Evolutionary conservation across 2,329 filamentous ascomycete species (phyloP), one percentile per base, ranked within the genome.

Genomic region (Teratosphaeria epicoccoides): DNA sequence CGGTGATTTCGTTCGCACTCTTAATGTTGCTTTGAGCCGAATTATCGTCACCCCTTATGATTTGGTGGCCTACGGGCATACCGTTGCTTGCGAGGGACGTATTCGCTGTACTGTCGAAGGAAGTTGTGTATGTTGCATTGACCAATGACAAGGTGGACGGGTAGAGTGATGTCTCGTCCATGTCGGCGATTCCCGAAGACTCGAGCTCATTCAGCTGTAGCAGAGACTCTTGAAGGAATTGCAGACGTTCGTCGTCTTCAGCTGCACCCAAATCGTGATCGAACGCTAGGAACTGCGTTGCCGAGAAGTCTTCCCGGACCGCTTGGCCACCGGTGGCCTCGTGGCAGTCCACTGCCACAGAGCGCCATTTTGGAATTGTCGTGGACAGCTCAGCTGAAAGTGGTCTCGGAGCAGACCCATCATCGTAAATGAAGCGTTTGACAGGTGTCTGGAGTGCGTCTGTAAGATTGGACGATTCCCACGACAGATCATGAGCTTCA

Each of bases 141-240:
- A n/a, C 58, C 50, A 28, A 54, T 51, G 65, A 57, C n/a, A 23
- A 25, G 23, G 46, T 28, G 24, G 46, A 28, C 11, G 46, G 25
- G 22, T 25, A 48, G 22, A 28, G 28, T 4, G 26, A 33, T 25
- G n/a, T 59, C 11, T 59, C 55, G 17, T 57, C 50, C 10, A 59
- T 52, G 17, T 52, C 49, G 1, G 59, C 58, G 12, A 83, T 70
- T 54, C 85, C 78, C 1, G 83, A 85, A 0, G 82, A 85, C 1
- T 78, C 69, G 3, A 85, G 67, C 12, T 81, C 78, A 56, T 87
- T 77, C 63, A 94, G 81, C 12, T 84, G 71, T 1, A 82, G 79
- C 47, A 94, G 76, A 0, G 88, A 93, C 61, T 91, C 81, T 57
- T 93, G 80, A 60, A 88, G 86, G 66, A 93, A 94, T 52, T 83